Evolutionary conservation across 768 basidiomycete species (phyloP).

Genomic region (Lactarius hengduanensis): DNA sequence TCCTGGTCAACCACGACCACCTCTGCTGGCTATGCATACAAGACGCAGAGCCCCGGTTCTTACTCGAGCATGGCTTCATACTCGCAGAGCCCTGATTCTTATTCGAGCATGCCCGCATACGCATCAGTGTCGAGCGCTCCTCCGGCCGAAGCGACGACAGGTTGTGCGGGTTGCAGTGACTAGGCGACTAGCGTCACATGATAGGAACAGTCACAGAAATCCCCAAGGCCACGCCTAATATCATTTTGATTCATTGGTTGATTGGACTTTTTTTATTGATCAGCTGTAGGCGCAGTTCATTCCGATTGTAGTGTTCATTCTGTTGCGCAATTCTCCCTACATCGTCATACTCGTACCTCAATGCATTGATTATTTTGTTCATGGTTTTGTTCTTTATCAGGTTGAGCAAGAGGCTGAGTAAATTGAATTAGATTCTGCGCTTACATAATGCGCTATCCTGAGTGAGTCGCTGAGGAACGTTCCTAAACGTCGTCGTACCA

Average conservation of each 20-base stretch:
- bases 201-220: constrained; percentile 2
- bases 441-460: not conserved
- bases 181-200: not conserved
- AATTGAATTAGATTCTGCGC: not conserved
- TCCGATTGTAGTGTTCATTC: not conserved
- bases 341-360: not conserved
- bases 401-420: not conserved
- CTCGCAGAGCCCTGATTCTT: not conserved
- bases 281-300: constrained; percentile 9
- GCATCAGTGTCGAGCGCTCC: not conserved
- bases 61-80: constrained; percentile 11
- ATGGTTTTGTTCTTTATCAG: not conserved
- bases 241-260: constrained; percentile 12
- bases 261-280: constrained; percentile 5
- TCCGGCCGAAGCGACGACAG: not conserved
- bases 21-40: constrained; percentile 32
- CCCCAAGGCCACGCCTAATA: not conserved
- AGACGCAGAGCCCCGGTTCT: constrained; percentile 20
- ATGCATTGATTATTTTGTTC: not conserved
- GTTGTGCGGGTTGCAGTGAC: constrained; percentile 14
- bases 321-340: not conserved
- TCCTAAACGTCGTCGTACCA: not conserved
- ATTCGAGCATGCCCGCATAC: not conserved
- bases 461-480: not conserved
- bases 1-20: constrained; percentile 28